Base-by-base conservation (phyloP, 1,284 basidiomycete species). In the Ceratobasidium sp. region DNA sequence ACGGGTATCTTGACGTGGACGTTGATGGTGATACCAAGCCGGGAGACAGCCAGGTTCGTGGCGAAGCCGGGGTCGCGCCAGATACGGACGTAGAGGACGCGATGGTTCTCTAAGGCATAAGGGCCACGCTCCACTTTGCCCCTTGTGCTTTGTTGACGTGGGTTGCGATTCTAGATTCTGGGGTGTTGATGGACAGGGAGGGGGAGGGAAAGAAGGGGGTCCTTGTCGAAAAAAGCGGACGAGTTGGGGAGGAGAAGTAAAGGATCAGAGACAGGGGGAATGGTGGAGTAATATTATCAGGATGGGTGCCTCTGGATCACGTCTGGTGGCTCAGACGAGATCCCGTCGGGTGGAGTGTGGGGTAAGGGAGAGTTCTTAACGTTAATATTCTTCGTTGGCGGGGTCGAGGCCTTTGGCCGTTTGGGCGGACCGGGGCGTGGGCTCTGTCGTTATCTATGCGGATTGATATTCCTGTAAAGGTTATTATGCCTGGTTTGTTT, bases 251-350 rank as follows among this genome's bases (percentile, higher is more conserved):
- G 42, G 39, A 42, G n/a, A 47, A 65, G 45, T 5, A 31, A 49
- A 39, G 42, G 67, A 58, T 69, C 23, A 58, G 31, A 49, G 67
- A 69, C 67, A 69, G 67, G 67, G 67, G 67, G 13, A 15, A 39
- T 23, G 33, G 63, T 69, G 67, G 67, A 69, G 67, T 49, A 67
- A 37, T 37, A 31, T 51, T 31, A 33, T 45, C 13, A 33, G 67
- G 42, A 26, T 58, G 51, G n/a, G 33, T 65, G 63, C 6, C 2
- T 47, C n/a, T 39, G 63, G 23, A 53, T 13, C 1, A 13, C 42
- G 20, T 39, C n/a, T 33, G 15, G 51, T 37, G 53, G 17, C 67
- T 69, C 67, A 69, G 67, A 69, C 67, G 67, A 69, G 67, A 26
- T 47, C 33, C 49, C 15, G 42, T 69, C 67, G 67, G 56, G n/a